phyloP scores from a whole-genome alignment of 1,284 basidiomycete genomes.

The Ceratobasidium theobromae region DNA sequence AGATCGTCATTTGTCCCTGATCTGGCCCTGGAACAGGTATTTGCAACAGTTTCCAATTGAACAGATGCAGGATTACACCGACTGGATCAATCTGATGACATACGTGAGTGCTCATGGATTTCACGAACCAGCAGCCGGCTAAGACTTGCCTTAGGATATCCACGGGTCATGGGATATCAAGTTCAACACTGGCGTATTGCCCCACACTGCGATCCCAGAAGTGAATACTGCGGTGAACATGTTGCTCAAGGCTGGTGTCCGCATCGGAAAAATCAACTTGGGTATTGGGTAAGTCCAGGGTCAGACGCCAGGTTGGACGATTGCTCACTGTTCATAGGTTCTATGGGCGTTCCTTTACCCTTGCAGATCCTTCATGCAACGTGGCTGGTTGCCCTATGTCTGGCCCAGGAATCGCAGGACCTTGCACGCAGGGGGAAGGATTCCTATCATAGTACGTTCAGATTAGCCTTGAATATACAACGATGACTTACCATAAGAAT shows the following conservation, averaged over 20 bases:
- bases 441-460: conserved; percentile 3
- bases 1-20: background rate
- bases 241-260: conserved; percentile 20
- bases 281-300: background rate
- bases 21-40: background rate
- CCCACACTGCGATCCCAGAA: conserved; percentile 13
- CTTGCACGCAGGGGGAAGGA: conserved; percentile 2
- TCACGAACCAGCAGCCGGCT: background rate
- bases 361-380: conserved; percentile 14
- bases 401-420: conserved; percentile 8
- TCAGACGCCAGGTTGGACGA: background rate
- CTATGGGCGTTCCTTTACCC: conserved; percentile 24
- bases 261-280: conserved; percentile 11
- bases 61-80: conserved; percentile 12
- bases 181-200: conserved; percentile 23
- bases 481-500: background rate
- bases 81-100: conserved; percentile 30
- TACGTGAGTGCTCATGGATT: background rate
- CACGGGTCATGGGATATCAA: conserved; percentile 28
- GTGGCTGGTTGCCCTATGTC: conserved; percentile 17
- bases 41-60: conserved; percentile 23
- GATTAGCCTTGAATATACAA: background rate
- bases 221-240: conserved; percentile 20
- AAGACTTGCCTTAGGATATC: background rate
- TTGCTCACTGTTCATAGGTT: background rate